Percentiles rank a stretch among this genome's conserved stretches.
These are phyloP conservation scores for Ogataea nonfermentans DNA, from an alignment of 805 yeast genomes.

Conservation along the genomic window DNA sequence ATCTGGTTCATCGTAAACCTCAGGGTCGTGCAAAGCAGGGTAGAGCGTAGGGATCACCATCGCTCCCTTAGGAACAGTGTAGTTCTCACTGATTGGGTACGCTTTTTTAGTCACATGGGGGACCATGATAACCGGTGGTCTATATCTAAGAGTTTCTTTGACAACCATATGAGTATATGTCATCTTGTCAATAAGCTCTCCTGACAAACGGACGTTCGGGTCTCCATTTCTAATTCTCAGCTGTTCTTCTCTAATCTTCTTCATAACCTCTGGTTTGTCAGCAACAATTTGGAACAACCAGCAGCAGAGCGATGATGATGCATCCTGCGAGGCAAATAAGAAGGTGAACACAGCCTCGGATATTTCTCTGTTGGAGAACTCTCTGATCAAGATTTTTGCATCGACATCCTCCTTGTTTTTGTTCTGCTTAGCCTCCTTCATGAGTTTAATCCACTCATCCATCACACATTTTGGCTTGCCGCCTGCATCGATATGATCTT, in stretches of 20 bases:
- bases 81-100: conserved; percentile 78
- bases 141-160: conserved; percentile 85
- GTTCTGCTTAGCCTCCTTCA: conserved; percentile 65
- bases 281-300: conserved; percentile 97
- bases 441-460: conserved; percentile 91
- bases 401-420: conserved; percentile 47
- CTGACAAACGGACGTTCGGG: conserved; percentile 55
- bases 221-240: conserved; percentile 76
- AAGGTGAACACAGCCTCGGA: conserved; percentile 96
- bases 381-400: conserved; percentile 65
- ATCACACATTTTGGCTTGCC: conserved; percentile 83
- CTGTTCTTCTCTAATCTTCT: conserved; percentile 90
- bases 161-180: conserved; percentile 86
- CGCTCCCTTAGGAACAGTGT: conserved; percentile 94
- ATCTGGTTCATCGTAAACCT: conserved; percentile 92
- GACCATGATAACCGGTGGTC: conserved; percentile 98
- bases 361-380: conserved; percentile 85
- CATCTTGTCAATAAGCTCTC: conserved; percentile 84
- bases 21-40: conserved; percentile 97
- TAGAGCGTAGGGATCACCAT: conserved; percentile 96
- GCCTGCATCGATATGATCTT: conserved; percentile 71
- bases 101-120: conserved; percentile 89
- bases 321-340: conserved; percentile 96
- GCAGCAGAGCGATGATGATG: conserved; percentile 94
- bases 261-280: conserved; percentile 89